Evolutionary conservation across 1,284 basidiomycete genomes (phyloP).

Genomic region (Irpex sp.): DNA sequence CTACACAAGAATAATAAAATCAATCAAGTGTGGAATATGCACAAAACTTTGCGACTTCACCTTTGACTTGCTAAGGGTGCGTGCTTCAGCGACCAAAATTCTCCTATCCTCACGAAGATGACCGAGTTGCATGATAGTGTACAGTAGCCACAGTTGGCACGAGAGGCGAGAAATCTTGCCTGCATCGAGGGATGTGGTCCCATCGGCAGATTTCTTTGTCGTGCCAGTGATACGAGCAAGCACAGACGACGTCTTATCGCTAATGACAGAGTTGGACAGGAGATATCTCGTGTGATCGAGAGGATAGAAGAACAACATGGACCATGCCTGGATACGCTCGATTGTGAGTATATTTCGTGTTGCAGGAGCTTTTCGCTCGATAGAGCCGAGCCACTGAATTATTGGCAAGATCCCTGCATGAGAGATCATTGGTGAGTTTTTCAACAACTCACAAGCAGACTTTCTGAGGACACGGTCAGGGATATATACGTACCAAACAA

Average conservation of each 20-base stretch:
- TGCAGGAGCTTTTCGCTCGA: constrained; percentile 75
- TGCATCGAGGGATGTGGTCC: constrained; percentile 51
- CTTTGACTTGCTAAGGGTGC: constrained; percentile 65
- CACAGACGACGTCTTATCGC: constrained; percentile 52
- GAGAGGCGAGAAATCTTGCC: constrained; percentile 67
- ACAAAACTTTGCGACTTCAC: constrained; percentile 27
- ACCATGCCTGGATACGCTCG: constrained; percentile 86
- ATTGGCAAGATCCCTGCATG: constrained; percentile 76
- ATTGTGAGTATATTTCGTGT: constrained; percentile 78
- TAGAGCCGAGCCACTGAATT: constrained; percentile 78
- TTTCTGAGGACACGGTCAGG: constrained; percentile 1
- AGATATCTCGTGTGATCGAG: constrained; percentile 85
- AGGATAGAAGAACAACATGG: constrained; percentile 87
- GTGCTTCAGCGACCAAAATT: constrained; percentile 61
- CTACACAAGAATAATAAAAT: constrained; percentile 19
- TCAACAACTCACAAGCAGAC: not conserved
- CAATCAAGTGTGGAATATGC: not conserved
- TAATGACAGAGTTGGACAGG: constrained; percentile 69
- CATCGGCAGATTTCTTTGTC: constrained; percentile 41
- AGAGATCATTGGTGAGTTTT: not conserved
- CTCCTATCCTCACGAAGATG: constrained; percentile 77
- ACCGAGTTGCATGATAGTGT: constrained; percentile 78
- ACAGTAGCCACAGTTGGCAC: constrained; percentile 81
- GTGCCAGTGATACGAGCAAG: constrained; percentile 44
- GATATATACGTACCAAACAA: constrained; percentile 70